Conservation (phyloP, 805 yeast species). For the Candida cerambycidarum region DNA sequence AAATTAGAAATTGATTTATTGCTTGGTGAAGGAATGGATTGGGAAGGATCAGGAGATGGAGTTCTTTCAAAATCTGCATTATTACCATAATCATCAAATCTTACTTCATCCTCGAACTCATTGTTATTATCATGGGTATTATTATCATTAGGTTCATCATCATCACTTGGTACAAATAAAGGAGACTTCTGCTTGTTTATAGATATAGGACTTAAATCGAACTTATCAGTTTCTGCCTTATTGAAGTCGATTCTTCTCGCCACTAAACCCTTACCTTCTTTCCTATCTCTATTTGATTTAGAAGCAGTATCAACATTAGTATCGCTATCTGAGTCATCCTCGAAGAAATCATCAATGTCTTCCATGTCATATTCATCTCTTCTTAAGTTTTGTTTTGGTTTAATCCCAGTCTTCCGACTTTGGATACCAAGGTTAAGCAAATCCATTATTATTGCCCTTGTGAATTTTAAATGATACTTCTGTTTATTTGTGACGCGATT, state of each 20-base stretch:
- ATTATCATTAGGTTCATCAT: neutral
- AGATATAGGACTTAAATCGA: conserved; percentile 30
- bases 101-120: conserved; percentile 1
- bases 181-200: conserved; percentile 3
- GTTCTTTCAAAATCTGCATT: neutral
- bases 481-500: conserved; percentile 4
- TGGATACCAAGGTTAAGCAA: conserved; percentile 51
- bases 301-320: neutral
- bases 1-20: conserved; percentile 16
- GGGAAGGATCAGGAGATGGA: conserved; percentile 1
- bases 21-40: conserved; percentile 10
- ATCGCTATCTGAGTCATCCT: conserved; percentile 32
- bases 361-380: conserved; percentile 66
- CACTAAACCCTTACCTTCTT: conserved; percentile 8
- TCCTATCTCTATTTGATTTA: neutral
- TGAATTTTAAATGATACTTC: neutral
- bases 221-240: conserved; percentile 32
- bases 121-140: neutral
- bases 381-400: conserved; percentile 44
- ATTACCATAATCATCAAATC: conserved; percentile 4
- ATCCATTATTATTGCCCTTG: conserved; percentile 26
- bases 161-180: neutral
- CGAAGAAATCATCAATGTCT: conserved; percentile 66
- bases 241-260: conserved; percentile 38
- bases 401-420: conserved; percentile 67